phyloP scores from a whole-genome alignment of 2,329 filamentous ascomycete genomes.

The Fusarium redolens region DNA sequence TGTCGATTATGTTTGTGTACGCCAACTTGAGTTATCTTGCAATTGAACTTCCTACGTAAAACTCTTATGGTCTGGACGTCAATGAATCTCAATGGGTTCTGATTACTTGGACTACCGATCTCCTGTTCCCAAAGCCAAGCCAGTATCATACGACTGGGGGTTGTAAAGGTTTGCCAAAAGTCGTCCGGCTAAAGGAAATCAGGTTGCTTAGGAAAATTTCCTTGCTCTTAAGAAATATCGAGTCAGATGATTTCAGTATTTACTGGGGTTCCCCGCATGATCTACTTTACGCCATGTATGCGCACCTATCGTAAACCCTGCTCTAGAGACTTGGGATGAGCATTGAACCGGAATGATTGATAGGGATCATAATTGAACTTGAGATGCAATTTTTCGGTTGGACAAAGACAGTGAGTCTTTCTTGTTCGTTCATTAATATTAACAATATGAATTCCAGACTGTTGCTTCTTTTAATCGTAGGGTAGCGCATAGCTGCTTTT shows the following conservation, averaged over 20 bases:
- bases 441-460: too few relatives aligned
- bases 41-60: fast-evolving
- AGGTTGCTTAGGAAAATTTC: neutral
- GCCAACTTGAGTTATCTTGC: fast-evolving
- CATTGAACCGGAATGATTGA: too few relatives aligned
- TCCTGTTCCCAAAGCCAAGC: too few relatives aligned
- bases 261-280: neutral
- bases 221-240: too few relatives aligned
- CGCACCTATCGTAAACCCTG: neutral
- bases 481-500: too few relatives aligned
- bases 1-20: fast-evolving
- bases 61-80: fast-evolving
- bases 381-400: fast-evolving
- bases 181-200: neutral
- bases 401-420: fast-evolving
- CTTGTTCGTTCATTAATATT: neutral
- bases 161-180: fast-evolving
- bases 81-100: fast-evolving
- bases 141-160: too few relatives aligned
- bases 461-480: too few relatives aligned
- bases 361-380: neutral
- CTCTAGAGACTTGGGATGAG: neutral
- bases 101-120: too few relatives aligned
- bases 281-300: neutral
- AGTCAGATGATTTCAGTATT: neutral